phyloP scores from a whole-genome alignment of 306 rosid species.

The Casuarina glauca region DNA sequence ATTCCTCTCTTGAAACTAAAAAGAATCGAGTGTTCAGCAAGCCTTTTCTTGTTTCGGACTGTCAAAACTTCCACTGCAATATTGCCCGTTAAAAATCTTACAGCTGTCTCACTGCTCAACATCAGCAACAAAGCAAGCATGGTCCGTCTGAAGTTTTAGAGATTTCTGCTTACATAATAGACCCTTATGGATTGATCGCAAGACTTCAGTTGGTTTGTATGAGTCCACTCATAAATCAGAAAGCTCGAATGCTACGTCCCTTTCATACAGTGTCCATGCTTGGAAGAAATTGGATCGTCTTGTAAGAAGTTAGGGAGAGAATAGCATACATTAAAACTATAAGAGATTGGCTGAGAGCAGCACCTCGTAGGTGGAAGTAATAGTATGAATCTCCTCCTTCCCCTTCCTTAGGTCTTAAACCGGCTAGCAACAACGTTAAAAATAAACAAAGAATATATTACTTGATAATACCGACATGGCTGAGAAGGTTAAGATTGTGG shows the following conservation, averaged over 20 bases:
- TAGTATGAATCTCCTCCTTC: too few species aligned
- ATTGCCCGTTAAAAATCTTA: neutral
- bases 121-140: constrained; percentile 49
- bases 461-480: constrained; percentile 34
- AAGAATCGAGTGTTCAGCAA: too few species aligned
- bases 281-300: constrained; percentile 7
- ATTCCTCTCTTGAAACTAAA: too few species aligned
- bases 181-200: constrained; percentile 51
- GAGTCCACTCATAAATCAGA: constrained; percentile 27
- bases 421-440: neutral
- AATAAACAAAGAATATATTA: neutral
- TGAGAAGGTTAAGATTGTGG: constrained; percentile 43
- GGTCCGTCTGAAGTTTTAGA: constrained; percentile 51
- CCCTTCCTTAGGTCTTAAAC: neutral
- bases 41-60: too few species aligned
- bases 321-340: neutral
- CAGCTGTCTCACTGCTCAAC: constrained; percentile 42
- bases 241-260: constrained; percentile 4
- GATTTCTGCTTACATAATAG: constrained; percentile 52
- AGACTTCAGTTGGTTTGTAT: neutral
- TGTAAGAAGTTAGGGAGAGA: neutral
- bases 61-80: too few species aligned
- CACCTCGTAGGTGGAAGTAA: neutral
- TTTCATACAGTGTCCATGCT: constrained; percentile 37
- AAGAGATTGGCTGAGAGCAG: neutral